Evolutionary conservation across 352 stramenopile species (phyloP).

Genomic region (Phytophthora litchii): DNA sequence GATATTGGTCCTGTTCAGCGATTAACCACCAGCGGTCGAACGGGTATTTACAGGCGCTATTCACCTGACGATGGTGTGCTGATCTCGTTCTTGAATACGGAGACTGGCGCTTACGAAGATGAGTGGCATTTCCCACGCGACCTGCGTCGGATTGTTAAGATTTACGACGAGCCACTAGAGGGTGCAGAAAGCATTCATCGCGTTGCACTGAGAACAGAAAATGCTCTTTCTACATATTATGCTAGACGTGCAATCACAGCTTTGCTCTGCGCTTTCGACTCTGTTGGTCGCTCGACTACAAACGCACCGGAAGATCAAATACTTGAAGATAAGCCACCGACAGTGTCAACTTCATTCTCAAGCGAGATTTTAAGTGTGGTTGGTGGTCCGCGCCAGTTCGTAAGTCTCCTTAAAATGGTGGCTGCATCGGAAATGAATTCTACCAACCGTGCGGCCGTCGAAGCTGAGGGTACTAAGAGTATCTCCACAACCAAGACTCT

Average conservation of each 20-base stretch:
- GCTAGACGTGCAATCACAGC: constrained; percentile 59
- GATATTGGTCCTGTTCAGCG: constrained; percentile 73
- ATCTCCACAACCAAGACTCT: background rate
- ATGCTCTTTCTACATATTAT: constrained; percentile 85
- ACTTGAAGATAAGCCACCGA: constrained; percentile 24
- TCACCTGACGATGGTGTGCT: constrained; percentile 68
- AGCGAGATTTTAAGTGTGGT: constrained; percentile 55
- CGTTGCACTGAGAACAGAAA: constrained; percentile 77
- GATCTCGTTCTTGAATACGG: constrained; percentile 85
- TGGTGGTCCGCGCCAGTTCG: constrained; percentile 74
- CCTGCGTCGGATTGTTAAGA: constrained; percentile 75
- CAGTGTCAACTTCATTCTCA: constrained; percentile 23
- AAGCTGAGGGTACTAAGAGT: constrained; percentile 1
- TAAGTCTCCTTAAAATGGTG: constrained; percentile 84
- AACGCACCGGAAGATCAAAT: background rate
- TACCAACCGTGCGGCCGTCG: constrained; percentile 13
- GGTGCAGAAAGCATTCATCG: constrained; percentile 76
- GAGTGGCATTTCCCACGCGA: constrained; percentile 79
- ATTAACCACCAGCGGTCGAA: constrained; percentile 66
- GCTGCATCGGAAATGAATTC: constrained; percentile 81
- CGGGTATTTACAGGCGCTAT: constrained; percentile 68
- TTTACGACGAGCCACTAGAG: constrained; percentile 81
- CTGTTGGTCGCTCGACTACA: constrained; percentile 4
- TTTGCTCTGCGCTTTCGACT: constrained; percentile 35
- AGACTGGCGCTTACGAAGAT: constrained; percentile 86